These are phyloP conservation scores for Roridomyces roridus DNA, from an alignment of 768 basidiomycete species.

Conservation along the genomic window DNA sequence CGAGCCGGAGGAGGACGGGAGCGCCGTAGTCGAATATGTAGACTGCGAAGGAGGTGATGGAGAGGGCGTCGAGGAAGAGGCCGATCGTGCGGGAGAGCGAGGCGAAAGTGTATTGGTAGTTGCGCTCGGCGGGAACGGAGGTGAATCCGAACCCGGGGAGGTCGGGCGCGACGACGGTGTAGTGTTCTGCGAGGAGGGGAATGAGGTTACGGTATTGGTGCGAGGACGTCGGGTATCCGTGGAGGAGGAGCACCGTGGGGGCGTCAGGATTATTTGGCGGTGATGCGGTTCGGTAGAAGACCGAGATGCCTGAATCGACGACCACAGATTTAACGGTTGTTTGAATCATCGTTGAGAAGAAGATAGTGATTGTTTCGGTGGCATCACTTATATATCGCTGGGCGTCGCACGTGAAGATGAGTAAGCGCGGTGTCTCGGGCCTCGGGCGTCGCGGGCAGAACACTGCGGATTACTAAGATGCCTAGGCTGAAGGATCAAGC, in stretches of 20 bases:
- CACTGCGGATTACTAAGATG: too few relatives aligned
- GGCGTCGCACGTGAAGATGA: too few relatives aligned
- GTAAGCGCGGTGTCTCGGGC: too few relatives aligned
- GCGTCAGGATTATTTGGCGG: slow-evolving; percentile 23
- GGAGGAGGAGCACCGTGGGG: slow-evolving; percentile 49
- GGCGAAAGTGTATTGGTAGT: slow-evolving; percentile 49
- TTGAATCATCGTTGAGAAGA: slow-evolving; percentile 19
- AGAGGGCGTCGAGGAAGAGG: slow-evolving; percentile 46
- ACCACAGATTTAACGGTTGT: slow-evolving; percentile 32
- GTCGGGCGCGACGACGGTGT: slow-evolving; percentile 55
- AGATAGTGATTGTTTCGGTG: too few relatives aligned
- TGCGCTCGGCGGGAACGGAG: slow-evolving; percentile 39
- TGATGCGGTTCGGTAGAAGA: slow-evolving; percentile 54
- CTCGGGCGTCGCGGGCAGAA: too few relatives aligned
- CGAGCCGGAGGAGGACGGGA: slow-evolving; percentile 43
- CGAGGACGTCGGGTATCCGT: slow-evolving; percentile 57
- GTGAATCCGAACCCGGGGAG: slow-evolving; percentile 60
- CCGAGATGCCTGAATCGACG: slow-evolving; percentile 38
- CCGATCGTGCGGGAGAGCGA: slow-evolving; percentile 44
- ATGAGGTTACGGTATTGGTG: slow-evolving; percentile 57
- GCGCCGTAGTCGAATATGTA: slow-evolving; percentile 61
- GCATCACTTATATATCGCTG: too few relatives aligned
- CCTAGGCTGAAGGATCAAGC: too few relatives aligned
- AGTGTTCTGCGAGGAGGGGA: slow-evolving; percentile 43
- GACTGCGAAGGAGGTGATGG: slow-evolving; percentile 44